Evolutionary conservation across 805 yeast species (phyloP), one percentile per base, ranked within the genome.

Genomic region (Groenewaldozyma tartarivorans): DNA sequence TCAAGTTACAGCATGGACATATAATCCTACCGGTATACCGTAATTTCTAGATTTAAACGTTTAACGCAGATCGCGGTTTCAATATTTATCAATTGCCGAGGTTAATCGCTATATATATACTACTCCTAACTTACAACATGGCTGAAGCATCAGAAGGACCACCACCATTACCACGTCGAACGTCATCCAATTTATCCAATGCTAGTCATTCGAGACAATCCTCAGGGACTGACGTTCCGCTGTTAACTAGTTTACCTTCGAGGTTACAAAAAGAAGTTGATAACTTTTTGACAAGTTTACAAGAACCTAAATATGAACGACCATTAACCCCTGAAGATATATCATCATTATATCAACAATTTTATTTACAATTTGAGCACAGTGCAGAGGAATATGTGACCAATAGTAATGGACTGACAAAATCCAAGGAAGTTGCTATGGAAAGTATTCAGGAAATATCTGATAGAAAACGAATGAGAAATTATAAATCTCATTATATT

Each of bases 281-380:
- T 11, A 24, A 43, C 34, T 60, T 61, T 43, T 45, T 61, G 13
- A 34, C 43, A 13, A 46, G 54, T 13, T 49, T 61, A 15, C 61
- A 60, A 40, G 66, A 67, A 42, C 68, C 68, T 6, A 55, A 52
- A 29, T 62, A 60, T 26, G 44, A 54, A 11, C 50, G 60, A 16
- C 67, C 66, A 4, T 48, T 67, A 31, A 51, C 59, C 3, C 59
- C 62, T 3, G 61, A 60, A 31, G 65, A 61, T 37, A 54, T 67
- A n/a, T 47, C 67, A 3, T 52, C 52, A 41, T 49, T 66, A 19
- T 66, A 62, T 44, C 71, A 66, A 50, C 60, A 59, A 31, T 66
- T 67, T 45, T 66, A 66, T 41, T 40, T 33, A 13, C 47, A 56
- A 29, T 54, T 60, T 33, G 54, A 54, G 20, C 45, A 42, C 18